Percentiles rank a stretch among this genome's conserved stretches.
These are phyloP conservation scores for Fusarium brachygibbosum DNA, from an alignment of 2,329 filamentous ascomycete genomes.

Conservation along the genomic window DNA sequence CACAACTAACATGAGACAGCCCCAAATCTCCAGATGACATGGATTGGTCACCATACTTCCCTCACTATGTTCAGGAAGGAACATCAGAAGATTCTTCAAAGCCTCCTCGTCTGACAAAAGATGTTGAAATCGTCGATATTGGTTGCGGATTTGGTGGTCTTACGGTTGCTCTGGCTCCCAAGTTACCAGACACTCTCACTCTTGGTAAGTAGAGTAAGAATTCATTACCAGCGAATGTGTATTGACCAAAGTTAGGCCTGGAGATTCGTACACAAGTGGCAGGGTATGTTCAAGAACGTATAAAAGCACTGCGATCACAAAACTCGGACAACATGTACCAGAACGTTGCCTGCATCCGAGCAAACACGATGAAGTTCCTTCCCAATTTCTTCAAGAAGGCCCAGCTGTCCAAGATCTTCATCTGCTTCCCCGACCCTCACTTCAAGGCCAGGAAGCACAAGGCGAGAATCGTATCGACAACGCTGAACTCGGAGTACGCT, in stretches of 20 bases:
- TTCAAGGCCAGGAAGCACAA: constrained; percentile 99
- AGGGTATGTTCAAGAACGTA: constrained; percentile 89
- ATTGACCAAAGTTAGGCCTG: constrained; percentile 69
- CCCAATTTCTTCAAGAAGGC: constrained; percentile 91
- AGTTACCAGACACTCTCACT: constrained; percentile 84
- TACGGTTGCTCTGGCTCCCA: constrained; percentile 84
- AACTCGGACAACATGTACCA: constrained; percentile 74
- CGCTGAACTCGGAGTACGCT: constrained; percentile 93
- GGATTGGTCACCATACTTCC: constrained; percentile 92
- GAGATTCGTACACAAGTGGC: constrained; percentile 94
- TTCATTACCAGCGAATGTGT: neutral
- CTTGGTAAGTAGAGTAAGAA: constrained; percentile 70
- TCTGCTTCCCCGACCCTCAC: constrained; percentile 98
- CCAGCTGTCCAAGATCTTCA: constrained; percentile 91
- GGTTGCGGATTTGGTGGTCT: constrained; percentile 96
- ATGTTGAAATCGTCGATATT: constrained; percentile 95
- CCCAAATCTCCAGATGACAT: constrained; percentile 84
- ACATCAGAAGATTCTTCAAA: constrained; percentile 48
- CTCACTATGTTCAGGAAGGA: constrained; percentile 72
- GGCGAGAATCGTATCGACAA: constrained; percentile 90
- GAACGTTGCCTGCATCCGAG: constrained; percentile 89
- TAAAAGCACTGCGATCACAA: constrained; percentile 82
- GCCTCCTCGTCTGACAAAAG: constrained; percentile 60
- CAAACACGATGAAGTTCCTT: constrained; percentile 99
- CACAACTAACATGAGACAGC: constrained; percentile 61